Conservation (phyloP, 192 early-diverging fungal species). For the Umbelopsis sp. region DNA sequence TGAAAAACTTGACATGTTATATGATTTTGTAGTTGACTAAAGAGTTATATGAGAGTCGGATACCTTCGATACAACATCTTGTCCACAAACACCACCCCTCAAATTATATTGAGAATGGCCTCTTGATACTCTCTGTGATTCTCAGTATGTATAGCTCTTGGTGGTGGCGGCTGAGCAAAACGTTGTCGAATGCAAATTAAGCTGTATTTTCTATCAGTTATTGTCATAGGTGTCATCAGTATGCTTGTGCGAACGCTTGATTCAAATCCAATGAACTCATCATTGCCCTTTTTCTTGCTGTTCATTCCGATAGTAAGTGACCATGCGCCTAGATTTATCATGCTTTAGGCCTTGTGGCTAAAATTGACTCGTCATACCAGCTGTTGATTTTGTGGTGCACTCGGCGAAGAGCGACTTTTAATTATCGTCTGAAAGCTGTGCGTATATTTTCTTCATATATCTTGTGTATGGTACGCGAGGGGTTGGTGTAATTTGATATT, state of each 20-base stretch:
- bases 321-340: background rate
- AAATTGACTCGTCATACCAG: background rate
- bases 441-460: background rate
- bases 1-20: too few species aligned
- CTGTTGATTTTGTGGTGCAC: background rate
- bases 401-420: constrained; percentile 2
- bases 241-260: background rate
- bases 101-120: background rate
- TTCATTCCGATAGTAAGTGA: constrained; percentile 3
- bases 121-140: background rate
- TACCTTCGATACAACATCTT: background rate
- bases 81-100: background rate
- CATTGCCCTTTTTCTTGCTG: background rate
- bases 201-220: background rate
- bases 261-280: background rate
- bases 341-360: background rate
- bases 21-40: background rate
- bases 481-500: background rate
- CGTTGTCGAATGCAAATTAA: background rate
- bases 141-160: background rate
- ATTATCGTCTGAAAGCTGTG: background rate
- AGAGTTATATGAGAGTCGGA: background rate
- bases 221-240: background rate
- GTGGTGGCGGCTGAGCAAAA: background rate
- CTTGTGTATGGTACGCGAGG: background rate